Evolutionary conservation across 75 land plant genomes (phyloP), one percentile per base, ranked within the genome.

Genomic region (Ceratopteris richardii): DNA sequence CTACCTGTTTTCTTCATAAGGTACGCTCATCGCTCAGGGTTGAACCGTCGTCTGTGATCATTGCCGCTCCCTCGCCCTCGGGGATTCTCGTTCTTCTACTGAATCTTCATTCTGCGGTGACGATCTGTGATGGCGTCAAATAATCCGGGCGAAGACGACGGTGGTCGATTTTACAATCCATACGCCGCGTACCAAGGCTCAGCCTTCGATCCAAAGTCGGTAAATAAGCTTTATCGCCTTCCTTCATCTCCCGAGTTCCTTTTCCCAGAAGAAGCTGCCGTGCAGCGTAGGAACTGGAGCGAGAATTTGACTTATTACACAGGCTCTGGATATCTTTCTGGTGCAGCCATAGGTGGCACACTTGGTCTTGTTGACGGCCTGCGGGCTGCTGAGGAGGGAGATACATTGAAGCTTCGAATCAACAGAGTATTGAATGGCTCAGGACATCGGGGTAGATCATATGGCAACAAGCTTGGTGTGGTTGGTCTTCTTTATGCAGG

Each of bases 221-320:
- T 78, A 51, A 67, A 71, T 10, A 72, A 71, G 62, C 71, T 81
- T 20, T 90, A 87, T 71, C 72, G 78, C 20, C 78, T 90, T 22
- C 92, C 96, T 20, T 78, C 87, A 23, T 33, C 92, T 1, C 96
- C 92, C 1, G 92, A 90, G 58, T 75, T 66, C 52, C 78, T 90
- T 57, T 87, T 90, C 75, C 72, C 73, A 20, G 96, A 87, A 60
- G 92, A 87, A 58, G 79, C 84, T 25, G 52, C 67, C 0, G 65
- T 59, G 6, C 76, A 79, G 64, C 70, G 76, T 50, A 79, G 88
- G 28, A 75, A 83, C 13, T 80, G 75, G 81, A 70, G 81, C 58
- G 96, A 90, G 75, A 90, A 83, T 54, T 58, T 90, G 43, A 67
- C 69, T 3, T 90, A 73, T 65, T 90, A 86, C 68, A 90, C 92